These are phyloP conservation scores for Psilocybe cubensis DNA, from an alignment of 768 basidiomycete genomes.

Conservation along the genomic window DNA sequence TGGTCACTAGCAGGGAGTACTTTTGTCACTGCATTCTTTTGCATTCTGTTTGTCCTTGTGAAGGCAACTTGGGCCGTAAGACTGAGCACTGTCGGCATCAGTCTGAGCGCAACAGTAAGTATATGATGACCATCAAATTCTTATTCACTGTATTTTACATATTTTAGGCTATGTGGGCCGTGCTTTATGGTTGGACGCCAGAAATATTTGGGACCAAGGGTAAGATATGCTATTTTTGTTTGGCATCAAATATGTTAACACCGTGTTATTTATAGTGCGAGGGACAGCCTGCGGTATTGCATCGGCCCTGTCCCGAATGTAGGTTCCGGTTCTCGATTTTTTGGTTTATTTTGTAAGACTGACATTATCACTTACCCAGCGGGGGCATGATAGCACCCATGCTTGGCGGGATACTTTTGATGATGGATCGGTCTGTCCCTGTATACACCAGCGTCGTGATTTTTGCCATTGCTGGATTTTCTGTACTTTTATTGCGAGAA, in stretches of 20 bases:
- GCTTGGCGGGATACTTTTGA: constrained; percentile 72
- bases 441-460: constrained; percentile 75
- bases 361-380: constrained; percentile 42
- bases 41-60: constrained; percentile 68
- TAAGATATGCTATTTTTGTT: constrained; percentile 24
- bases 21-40: constrained; percentile 75
- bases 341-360: neutral
- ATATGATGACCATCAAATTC: neutral
- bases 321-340: constrained; percentile 27
- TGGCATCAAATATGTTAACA: neutral
- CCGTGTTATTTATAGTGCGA: constrained; percentile 50
- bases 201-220: constrained; percentile 85
- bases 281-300: constrained; percentile 91
- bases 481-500: constrained; percentile 63
- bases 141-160: neutral
- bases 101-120: constrained; percentile 71
- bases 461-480: constrained; percentile 65
- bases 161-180: constrained; percentile 79
- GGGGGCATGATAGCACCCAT: constrained; percentile 90
- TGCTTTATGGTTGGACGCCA: constrained; percentile 90
- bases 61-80: constrained; percentile 61
- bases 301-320: constrained; percentile 85
- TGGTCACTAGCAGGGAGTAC: constrained; percentile 79
- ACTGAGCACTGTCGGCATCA: constrained; percentile 74
- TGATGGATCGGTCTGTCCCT: constrained; percentile 68